These are phyloP conservation scores for Paraconiothyrium brasiliense DNA, from an alignment of 2,329 filamentous ascomycete species.

Conservation along the genomic window DNA sequence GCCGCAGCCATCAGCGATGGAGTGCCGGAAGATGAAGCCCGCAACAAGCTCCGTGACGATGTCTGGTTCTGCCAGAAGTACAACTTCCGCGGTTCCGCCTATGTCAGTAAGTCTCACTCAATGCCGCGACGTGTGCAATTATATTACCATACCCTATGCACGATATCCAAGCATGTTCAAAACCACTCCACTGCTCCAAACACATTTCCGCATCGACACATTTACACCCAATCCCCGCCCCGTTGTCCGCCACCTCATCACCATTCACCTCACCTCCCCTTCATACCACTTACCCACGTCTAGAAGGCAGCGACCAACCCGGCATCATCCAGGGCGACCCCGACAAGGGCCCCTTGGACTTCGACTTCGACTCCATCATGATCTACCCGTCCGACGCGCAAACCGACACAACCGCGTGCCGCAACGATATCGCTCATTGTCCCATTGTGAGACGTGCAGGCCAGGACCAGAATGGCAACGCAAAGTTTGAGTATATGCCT, in stretches of 20 bases:
- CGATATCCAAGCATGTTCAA: too few species aligned
- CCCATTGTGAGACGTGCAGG: background rate
- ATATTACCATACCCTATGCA: too few species aligned
- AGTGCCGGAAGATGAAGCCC: background rate
- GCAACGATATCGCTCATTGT: background rate
- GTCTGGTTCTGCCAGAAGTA: background rate
- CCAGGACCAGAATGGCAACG: background rate
- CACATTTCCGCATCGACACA: too few species aligned
- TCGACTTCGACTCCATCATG: slow-evolving; percentile 14
- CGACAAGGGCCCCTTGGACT: background rate
- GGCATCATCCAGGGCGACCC: background rate
- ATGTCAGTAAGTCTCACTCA: slow-evolving; percentile 1
- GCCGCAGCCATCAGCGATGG: background rate
- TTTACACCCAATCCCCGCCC: background rate
- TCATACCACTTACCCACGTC: background rate
- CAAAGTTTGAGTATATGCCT: slow-evolving; percentile 2
- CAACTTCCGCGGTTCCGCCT: slow-evolving; percentile 5
- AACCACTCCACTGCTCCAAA: too few species aligned
- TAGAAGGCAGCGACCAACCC: slow-evolving; percentile 1
- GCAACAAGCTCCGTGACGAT: slow-evolving; percentile 1
- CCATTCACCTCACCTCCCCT: background rate
- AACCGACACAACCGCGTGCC: slow-evolving; percentile 4
- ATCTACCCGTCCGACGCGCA: slow-evolving; percentile 6
- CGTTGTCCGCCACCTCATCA: too few species aligned
- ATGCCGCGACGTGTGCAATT: too few species aligned